A percentile compares a stretch with the other conserved stretches of the same genome.
These are phyloP conservation scores for Candida sakaeoensis DNA, from an alignment of 805 yeast species.

Conservation along the genomic window DNA sequence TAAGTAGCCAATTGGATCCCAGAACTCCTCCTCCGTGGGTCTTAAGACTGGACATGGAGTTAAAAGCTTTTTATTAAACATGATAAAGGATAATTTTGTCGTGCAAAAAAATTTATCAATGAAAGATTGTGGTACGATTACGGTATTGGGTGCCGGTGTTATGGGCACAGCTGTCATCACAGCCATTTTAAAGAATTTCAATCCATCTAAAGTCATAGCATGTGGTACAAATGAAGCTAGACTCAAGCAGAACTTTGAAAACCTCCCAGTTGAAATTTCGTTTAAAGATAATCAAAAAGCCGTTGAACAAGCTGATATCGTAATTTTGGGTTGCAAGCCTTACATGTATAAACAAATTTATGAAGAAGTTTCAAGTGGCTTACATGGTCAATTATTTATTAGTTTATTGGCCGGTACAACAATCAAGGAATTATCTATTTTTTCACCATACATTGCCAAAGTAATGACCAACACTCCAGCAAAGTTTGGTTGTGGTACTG, in stretches of 20 bases:
- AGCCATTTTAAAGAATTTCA: slow-evolving; percentile 61
- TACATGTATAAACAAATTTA: slow-evolving; percentile 64
- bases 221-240: slow-evolving; percentile 61
- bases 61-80: slow-evolving; percentile 12
- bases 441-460: slow-evolving; percentile 64
- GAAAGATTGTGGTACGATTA: slow-evolving; percentile 51
- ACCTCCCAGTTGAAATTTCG: slow-evolving; percentile 44
- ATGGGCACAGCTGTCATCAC: slow-evolving; percentile 92
- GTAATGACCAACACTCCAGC: slow-evolving; percentile 99
- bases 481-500: slow-evolving; percentile 88
- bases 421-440: slow-evolving; percentile 55
- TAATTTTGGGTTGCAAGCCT: slow-evolving; percentile 88
- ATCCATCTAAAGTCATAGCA: slow-evolving; percentile 74
- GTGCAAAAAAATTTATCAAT: slow-evolving; percentile 9
- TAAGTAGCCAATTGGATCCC: slow-evolving; percentile 47
- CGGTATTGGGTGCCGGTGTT: slow-evolving; percentile 89
- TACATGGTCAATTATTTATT: slow-evolving; percentile 58
- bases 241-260: slow-evolving; percentile 42
- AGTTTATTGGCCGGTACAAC: slow-evolving; percentile 94
- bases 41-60: slow-evolving; percentile 46
- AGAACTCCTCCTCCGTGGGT: slow-evolving; percentile 44
- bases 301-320: slow-evolving; percentile 59
- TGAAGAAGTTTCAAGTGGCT: slow-evolving; percentile 42
- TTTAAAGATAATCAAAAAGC: slow-evolving; percentile 51
- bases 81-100: slow-evolving; percentile 1